phyloP scores from a whole-genome alignment of 768 basidiomycete species.

The Calocera viscosa region DNA sequence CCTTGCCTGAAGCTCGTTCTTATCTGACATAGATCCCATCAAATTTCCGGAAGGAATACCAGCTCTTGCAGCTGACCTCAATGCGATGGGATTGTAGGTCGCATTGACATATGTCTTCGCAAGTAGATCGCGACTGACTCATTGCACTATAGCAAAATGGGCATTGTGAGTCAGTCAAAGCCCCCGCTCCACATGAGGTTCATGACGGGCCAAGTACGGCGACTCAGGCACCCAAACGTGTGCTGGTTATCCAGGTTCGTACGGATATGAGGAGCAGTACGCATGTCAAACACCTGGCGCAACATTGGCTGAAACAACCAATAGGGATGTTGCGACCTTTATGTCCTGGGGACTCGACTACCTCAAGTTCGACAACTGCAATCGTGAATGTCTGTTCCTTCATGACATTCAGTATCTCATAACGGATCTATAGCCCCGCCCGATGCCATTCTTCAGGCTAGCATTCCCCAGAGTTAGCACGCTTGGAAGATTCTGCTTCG shows the following conservation, averaged over 20 bases:
- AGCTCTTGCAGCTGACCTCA: slow-evolving; percentile 42
- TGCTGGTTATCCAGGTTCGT: slow-evolving; percentile 51
- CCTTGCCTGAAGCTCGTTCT: neutral
- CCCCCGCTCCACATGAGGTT: neutral
- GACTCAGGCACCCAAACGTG: slow-evolving; percentile 62
- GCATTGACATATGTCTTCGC: slow-evolving; percentile 8
- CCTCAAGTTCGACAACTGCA: slow-evolving; percentile 37
- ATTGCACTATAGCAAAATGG: slow-evolving; percentile 39
- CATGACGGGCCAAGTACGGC: slow-evolving; percentile 36
- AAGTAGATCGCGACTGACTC: neutral
- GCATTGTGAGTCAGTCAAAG: slow-evolving; percentile 37
- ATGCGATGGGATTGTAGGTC: slow-evolving; percentile 46
- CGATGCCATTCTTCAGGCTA: slow-evolving; percentile 43
- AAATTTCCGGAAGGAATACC: slow-evolving; percentile 31
- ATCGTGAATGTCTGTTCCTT: neutral
- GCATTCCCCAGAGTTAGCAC: slow-evolving; percentile 43
- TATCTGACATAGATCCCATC: neutral
- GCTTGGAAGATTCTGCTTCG: neutral
- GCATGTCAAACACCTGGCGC: no score
- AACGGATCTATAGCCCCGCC: slow-evolving; percentile 49
- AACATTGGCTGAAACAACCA: no score
- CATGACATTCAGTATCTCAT: neutral
- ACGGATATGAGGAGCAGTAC: slow-evolving; percentile 47
- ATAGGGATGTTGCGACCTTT: slow-evolving; percentile 41
- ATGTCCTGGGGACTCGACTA: slow-evolving; percentile 53